These are phyloP conservation scores for Daldinia concentrica DNA, from an alignment of 495 filamentous ascomycete species.

Conservation along the genomic window DNA sequence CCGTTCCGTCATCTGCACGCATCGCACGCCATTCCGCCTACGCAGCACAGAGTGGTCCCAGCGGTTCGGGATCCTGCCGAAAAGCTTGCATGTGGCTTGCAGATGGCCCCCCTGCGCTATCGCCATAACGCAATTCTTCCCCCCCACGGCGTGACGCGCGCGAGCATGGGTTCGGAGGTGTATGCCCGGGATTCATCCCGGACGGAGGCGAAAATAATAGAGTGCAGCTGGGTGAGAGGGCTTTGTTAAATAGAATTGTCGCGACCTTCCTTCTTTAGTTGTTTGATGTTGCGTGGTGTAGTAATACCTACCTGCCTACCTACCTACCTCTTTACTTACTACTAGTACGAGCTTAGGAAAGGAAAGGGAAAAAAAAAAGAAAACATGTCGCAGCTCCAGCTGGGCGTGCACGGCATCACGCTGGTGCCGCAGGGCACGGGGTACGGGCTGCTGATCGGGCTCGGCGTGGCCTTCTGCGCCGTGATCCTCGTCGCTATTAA, in stretches of 20 bases:
- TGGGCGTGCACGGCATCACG: conserved; percentile 35
- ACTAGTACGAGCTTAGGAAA: no score
- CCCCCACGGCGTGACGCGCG: conserved; percentile 32
- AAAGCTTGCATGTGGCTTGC: not conserved
- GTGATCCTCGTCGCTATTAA: conserved; percentile 69
- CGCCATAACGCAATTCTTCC: conserved; percentile 33
- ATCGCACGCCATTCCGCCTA: conserved; percentile 27
- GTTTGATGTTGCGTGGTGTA: not conserved
- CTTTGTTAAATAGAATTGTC: not conserved
- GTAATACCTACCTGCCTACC: not conserved
- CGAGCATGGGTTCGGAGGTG: conserved; percentile 20
- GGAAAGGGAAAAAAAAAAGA: no score
- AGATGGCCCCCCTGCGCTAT: not conserved
- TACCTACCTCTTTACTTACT: no score
- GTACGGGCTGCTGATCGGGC: conserved; percentile 75
- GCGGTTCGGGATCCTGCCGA: not conserved
- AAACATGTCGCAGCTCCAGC: conserved; percentile 28
- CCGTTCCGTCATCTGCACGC: conserved; percentile 23
- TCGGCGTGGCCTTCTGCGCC: conserved; percentile 69
- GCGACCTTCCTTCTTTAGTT: not conserved
- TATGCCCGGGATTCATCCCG: conserved; percentile 1
- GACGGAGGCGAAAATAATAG: conserved; percentile 18
- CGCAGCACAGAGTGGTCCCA: not conserved
- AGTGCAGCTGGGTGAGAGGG: no score
- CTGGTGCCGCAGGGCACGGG: conserved; percentile 63